Evolutionary conservation across 1,284 basidiomycete genomes (phyloP).

Genomic region (Cryptococcus hybrid): DNA sequence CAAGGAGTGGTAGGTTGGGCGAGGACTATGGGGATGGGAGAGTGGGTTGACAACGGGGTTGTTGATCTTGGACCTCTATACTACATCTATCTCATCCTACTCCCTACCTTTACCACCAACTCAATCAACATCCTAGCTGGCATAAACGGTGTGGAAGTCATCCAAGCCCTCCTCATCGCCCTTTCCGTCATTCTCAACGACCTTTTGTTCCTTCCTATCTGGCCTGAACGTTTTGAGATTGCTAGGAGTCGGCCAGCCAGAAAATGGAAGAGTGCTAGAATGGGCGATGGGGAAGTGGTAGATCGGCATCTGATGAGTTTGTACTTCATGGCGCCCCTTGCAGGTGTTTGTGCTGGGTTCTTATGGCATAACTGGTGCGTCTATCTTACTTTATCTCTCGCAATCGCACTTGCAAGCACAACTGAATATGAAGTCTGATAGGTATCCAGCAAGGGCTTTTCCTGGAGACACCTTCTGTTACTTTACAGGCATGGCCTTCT

Average conservation of each 20-base stretch:
- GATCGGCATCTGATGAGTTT: conserved; percentile 91
- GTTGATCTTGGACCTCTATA: conserved; percentile 93
- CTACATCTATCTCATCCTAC: conserved; percentile 92
- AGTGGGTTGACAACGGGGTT: conserved; percentile 55
- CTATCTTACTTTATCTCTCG: conserved; percentile 25
- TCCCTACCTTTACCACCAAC: conserved; percentile 97
- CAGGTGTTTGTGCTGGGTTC: conserved; percentile 85
- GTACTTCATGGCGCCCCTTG: conserved; percentile 93
- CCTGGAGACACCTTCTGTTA: conserved; percentile 99
- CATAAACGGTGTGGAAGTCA: conserved; percentile 93
- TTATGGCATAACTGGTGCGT: conserved; percentile 89
- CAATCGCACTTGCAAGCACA: background rate
- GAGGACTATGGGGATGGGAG: conserved; percentile 16
- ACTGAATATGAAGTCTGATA: conserved; percentile 37
- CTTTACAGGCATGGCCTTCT: conserved; percentile 95
- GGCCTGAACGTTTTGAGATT: conserved; percentile 64
- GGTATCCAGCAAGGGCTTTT: conserved; percentile 94
- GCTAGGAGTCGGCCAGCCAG: conserved; percentile 63
- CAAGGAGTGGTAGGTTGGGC: conserved; percentile 69
- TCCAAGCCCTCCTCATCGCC: conserved; percentile 90
- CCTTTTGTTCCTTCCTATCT: conserved; percentile 75
- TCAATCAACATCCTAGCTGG: conserved; percentile 99
- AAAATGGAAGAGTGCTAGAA: conserved; percentile 37
- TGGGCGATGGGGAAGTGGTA: conserved; percentile 64
- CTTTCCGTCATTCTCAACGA: conserved; percentile 89